These are phyloP conservation scores for Gloeophyllum trabeum DNA, from an alignment of 768 basidiomycete species.

Conservation along the genomic window DNA sequence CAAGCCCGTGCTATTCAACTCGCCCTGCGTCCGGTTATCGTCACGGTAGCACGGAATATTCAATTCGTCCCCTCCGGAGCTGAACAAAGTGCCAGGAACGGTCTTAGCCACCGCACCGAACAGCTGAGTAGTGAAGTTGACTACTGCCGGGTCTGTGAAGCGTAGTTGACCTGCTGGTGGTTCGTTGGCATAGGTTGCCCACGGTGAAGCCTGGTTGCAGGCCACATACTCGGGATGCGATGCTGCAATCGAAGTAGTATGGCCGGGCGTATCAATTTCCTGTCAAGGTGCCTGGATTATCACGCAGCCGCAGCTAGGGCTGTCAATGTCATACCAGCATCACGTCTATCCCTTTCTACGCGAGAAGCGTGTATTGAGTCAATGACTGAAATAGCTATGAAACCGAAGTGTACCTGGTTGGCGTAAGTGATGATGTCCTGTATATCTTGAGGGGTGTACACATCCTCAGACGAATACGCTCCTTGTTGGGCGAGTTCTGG, in stretches of 20 bases:
- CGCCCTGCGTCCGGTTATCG: constrained; percentile 47
- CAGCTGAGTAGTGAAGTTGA: constrained; percentile 46
- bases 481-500: constrained; percentile 50
- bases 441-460: constrained; percentile 49
- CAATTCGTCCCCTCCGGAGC: constrained; percentile 78
- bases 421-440: constrained; percentile 56
- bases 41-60: constrained; percentile 55
- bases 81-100: constrained; percentile 52
- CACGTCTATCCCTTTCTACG: constrained; percentile 70
- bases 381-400: background rate
- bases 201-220: constrained; percentile 45
- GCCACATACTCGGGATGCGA: constrained; percentile 70
- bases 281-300: constrained; percentile 13
- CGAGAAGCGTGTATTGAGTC: constrained; percentile 18
- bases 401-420: constrained; percentile 32
- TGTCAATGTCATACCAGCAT: constrained; percentile 25
- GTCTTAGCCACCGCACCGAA: constrained; percentile 39
- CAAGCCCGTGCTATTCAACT: constrained; percentile 34
- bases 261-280: constrained; percentile 83
- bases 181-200: constrained; percentile 50
- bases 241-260: constrained; percentile 52
- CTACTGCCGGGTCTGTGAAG: constrained; percentile 47
- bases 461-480: constrained; percentile 46
- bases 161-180: constrained; percentile 81
- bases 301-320: background rate